Evolutionary conservation across 192 early-diverging fungal genomes (phyloP).

Genomic region (Allomyces javanicus): DNA sequence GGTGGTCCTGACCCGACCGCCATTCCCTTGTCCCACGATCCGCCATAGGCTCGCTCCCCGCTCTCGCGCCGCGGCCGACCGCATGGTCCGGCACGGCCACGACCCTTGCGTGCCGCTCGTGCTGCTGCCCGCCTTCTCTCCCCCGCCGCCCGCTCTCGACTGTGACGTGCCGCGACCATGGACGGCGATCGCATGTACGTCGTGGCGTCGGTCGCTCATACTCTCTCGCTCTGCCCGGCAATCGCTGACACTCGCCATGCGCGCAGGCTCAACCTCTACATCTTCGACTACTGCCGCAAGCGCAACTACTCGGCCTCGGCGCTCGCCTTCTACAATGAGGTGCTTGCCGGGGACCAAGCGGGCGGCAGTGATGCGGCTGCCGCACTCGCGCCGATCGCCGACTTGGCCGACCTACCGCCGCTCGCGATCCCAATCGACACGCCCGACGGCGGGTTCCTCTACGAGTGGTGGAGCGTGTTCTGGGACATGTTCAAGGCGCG

Average conservation of each 20-base stretch:
- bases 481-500: constrained; percentile 14
- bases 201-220: too few relatives aligned
- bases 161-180: neutral
- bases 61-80: too few relatives aligned
- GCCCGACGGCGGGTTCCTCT: constrained; percentile 14
- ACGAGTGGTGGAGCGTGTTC: constrained; percentile 20
- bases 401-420: neutral
- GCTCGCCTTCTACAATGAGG: constrained; percentile 4
- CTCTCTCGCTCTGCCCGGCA: neutral
- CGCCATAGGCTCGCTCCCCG: too few relatives aligned
- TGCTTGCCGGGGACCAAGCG: neutral
- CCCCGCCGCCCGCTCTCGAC: too few relatives aligned
- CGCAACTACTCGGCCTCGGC: constrained; percentile 3
- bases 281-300: constrained; percentile 10
- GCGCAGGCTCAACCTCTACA: constrained; percentile 3
- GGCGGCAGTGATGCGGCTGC: neutral
- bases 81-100: too few relatives aligned
- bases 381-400: neutral
- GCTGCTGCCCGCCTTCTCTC: too few relatives aligned
- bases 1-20: too few relatives aligned
- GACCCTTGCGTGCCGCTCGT: too few relatives aligned
- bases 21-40: too few relatives aligned
- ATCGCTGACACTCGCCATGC: neutral
- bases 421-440: constrained; percentile 6
- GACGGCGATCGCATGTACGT: neutral